Percentiles rank a stretch among this genome's conserved stretches.
Conservation (phyloP, 805 yeast species). For the Starmerella apis region DNA sequence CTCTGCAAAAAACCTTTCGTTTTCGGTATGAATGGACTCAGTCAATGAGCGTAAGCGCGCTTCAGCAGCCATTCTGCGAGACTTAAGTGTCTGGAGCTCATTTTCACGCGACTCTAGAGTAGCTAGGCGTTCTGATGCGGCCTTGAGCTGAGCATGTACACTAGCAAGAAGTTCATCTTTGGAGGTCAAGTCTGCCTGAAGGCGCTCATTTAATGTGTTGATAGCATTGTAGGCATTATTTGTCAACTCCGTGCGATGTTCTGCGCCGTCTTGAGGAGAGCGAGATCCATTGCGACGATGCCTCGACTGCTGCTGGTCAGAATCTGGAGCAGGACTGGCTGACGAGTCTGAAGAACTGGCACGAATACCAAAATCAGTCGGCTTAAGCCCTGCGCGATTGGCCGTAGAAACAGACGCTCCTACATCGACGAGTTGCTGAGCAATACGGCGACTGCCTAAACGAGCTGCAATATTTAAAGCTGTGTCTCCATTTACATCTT, state of each 20-base stretch:
- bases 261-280: conserved; percentile 17
- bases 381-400: conserved; percentile 77
- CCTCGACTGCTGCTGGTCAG: not conserved
- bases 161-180: conserved; percentile 45
- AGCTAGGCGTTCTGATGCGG: conserved; percentile 44
- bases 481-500: conserved; percentile 89
- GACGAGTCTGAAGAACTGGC: not conserved
- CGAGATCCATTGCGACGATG: conserved; percentile 16
- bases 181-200: conserved; percentile 44
- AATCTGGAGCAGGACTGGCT: not conserved
- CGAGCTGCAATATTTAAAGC: conserved; percentile 87
- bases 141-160: conserved; percentile 47
- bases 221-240: conserved; percentile 45
- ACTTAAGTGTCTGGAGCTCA: conserved; percentile 43
- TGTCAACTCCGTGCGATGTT: conserved; percentile 37
- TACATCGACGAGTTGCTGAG: conserved; percentile 68
- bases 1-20: conserved; percentile 39
- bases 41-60: conserved; percentile 39
- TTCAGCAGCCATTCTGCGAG: conserved; percentile 23
- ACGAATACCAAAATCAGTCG: conserved; percentile 68
- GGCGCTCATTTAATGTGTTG: conserved; percentile 45
- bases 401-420: conserved; percentile 76
- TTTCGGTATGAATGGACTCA: conserved; percentile 56
- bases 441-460: conserved; percentile 70
- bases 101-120: conserved; percentile 36